Percentiles rank a stretch among this genome's conserved stretches.
These are phyloP conservation scores for Phytophthora europaea DNA, from an alignment of 352 stramenopile genomes.

Conservation along the genomic window DNA sequence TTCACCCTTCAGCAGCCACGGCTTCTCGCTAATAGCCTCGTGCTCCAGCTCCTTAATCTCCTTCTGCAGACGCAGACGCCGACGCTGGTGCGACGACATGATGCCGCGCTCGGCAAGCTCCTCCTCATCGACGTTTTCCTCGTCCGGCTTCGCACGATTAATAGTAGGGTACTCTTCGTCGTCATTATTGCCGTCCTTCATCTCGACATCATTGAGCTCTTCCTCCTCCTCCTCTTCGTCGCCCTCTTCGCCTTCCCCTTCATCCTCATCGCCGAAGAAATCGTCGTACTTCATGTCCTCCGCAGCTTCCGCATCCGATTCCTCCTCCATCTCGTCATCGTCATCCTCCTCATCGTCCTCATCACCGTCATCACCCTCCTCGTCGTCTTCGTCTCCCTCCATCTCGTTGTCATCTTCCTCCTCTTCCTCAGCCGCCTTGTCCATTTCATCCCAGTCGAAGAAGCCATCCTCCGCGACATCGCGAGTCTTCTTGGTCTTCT, in stretches of 20 bases:
- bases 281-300: conserved; percentile 73
- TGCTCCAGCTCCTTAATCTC: conserved; percentile 91
- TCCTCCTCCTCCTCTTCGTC: conserved; percentile 62
- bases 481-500: conserved; percentile 65
- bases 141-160: conserved; percentile 59
- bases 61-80: conserved; percentile 72
- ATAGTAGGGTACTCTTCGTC: conserved; percentile 70
- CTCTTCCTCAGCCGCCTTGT: conserved; percentile 83
- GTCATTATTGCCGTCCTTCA: conserved; percentile 51
- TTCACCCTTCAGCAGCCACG: conserved; percentile 95
- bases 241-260: conserved; percentile 49
- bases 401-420: conserved; percentile 55
- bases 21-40: conserved; percentile 93
- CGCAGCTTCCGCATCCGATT: conserved; percentile 58
- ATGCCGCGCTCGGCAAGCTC: conserved; percentile 83
- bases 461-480: conserved; percentile 85
- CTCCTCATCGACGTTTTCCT: conserved; percentile 70
- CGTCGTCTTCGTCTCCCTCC: conserved; percentile 41
- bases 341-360: conserved; percentile 60
- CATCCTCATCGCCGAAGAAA: conserved; percentile 64
- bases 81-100: conserved; percentile 83
- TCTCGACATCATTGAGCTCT: conserved; percentile 60
- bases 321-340: conserved; percentile 62
- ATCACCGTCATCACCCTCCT: conserved; percentile 51
- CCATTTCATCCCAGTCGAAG: conserved; percentile 92